phyloP scores from a whole-genome alignment of 2,329 filamentous ascomycete species.

The Neopestalotiopsis clavispora region DNA sequence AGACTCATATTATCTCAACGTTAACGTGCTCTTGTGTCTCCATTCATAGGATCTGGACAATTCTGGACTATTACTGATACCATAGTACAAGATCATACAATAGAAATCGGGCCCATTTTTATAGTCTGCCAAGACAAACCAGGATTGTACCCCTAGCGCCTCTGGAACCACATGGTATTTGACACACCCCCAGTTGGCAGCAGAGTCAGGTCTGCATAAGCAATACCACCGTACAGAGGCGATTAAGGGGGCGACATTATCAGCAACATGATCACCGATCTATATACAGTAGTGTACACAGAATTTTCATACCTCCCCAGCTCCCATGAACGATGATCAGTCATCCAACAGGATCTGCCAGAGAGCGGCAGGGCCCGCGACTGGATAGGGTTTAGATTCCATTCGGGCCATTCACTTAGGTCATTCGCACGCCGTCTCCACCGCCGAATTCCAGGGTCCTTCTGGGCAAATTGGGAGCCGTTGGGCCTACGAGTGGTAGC shows the following conservation, averaged over 20 bases:
- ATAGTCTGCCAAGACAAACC: not conserved
- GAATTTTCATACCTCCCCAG: not conserved
- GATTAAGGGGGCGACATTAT: not conserved
- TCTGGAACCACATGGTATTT: not conserved
- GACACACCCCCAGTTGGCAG: not conserved
- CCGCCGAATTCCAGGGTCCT: not conserved
- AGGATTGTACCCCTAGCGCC: not conserved
- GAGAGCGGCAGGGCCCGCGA: not conserved
- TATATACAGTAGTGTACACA: not conserved
- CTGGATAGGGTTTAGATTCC: not conserved
- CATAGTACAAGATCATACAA: not conserved
- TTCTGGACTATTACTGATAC: slow-evolving; percentile 1
- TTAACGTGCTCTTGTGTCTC: not conserved
- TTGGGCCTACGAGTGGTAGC: not conserved
- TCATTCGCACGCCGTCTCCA: not conserved
- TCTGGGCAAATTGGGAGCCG: slow-evolving; percentile 1
- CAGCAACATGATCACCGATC: not conserved
- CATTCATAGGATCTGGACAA: not conserved
- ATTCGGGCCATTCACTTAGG: not conserved
- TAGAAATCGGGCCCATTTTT: not conserved
- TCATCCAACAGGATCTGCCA: not conserved
- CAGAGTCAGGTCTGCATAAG: not conserved
- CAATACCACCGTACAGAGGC: not conserved
- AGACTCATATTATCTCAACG: not conserved
- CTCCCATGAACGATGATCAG: not conserved